phyloP scores from a whole-genome alignment of 306 rosid genomes.

The barrel medic (Medicago truncatula) region DNA sequence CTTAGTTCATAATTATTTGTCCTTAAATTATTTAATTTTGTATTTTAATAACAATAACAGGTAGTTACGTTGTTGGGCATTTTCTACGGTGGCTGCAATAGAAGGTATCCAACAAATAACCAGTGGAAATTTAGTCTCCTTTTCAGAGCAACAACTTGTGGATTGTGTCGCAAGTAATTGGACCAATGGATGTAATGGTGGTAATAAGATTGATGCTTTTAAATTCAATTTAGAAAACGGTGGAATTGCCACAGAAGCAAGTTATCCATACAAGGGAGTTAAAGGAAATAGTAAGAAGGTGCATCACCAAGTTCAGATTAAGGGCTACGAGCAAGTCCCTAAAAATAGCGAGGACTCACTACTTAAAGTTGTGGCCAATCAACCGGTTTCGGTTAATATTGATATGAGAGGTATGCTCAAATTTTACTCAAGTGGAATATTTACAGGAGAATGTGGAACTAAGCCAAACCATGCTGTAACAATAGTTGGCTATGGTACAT shows the following conservation, averaged over 20 bases:
- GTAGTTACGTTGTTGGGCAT: slow-evolving; percentile 47
- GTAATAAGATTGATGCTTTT: slow-evolving; percentile 35
- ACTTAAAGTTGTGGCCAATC: slow-evolving; percentile 38
- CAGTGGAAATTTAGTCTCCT: slow-evolving; percentile 34
- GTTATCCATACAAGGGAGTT: slow-evolving; percentile 40
- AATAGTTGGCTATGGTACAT: slow-evolving; percentile 40
- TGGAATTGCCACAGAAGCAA: slow-evolving; percentile 40
- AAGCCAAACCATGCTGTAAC: slow-evolving; percentile 45
- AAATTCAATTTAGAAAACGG: slow-evolving; percentile 38
- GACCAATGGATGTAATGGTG: slow-evolving; percentile 38
- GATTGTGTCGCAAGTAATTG: slow-evolving; percentile 33
- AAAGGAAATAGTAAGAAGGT: slow-evolving; percentile 19
- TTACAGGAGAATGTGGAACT: slow-evolving; percentile 43
- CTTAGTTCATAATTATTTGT: no score
- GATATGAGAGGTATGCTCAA: slow-evolving; percentile 34
- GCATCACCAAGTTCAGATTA: not conserved
- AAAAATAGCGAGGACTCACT: slow-evolving; percentile 31
- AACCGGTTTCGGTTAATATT: slow-evolving; percentile 46
- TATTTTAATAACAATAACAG: not conserved
- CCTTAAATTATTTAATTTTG: no score
- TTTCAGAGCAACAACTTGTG: slow-evolving; percentile 41
- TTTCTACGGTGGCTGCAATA: slow-evolving; percentile 27
- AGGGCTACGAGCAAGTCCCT: slow-evolving; percentile 46
- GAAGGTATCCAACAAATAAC: slow-evolving; percentile 40
- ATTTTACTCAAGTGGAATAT: slow-evolving; percentile 33